Evolutionary conservation across 2,329 filamentous ascomycete species (phyloP).

Genomic region (Aspergillus vadensis): DNA sequence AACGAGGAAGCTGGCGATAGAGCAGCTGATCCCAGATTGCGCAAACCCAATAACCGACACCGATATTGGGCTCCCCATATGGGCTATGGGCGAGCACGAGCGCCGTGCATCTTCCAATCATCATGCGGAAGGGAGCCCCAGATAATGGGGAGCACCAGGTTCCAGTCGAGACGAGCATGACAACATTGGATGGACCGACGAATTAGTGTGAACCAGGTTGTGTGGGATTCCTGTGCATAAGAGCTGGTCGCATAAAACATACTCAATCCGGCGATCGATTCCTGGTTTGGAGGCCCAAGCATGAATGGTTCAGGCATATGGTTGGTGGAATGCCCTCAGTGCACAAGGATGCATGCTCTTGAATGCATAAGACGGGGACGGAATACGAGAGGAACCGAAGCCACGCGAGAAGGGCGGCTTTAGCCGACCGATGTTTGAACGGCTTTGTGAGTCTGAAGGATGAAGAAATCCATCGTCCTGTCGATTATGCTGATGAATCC

Average conservation of each 20-base stretch:
- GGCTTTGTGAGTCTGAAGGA: no score
- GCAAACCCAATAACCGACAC: not conserved
- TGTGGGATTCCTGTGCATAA: not conserved
- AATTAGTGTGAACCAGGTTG: not conserved
- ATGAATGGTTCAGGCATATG: not conserved
- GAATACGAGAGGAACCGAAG: not conserved
- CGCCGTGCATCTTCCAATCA: not conserved
- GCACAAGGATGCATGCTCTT: not conserved
- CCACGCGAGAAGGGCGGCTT: no score
- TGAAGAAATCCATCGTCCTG: no score
- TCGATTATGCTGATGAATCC: no score
- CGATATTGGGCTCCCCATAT: not conserved
- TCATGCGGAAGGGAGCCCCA: not conserved
- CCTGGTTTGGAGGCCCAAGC: not conserved
- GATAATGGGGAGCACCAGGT: not conserved
- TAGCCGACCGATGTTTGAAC: no score
- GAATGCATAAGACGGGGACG: not conserved
- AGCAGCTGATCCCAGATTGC: not conserved
- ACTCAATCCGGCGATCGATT: not conserved
- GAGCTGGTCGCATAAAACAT: not conserved
- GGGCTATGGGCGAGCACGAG: not conserved
- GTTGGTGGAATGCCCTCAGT: not conserved
- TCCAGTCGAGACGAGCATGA: not conserved
- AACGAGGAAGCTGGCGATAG: not conserved
- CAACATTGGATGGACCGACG: not conserved